Evolutionary conservation across 352 stramenopile genomes (phyloP), one percentile per base, ranked within the genome.

Genomic region (Phytophthora hybrid): DNA sequence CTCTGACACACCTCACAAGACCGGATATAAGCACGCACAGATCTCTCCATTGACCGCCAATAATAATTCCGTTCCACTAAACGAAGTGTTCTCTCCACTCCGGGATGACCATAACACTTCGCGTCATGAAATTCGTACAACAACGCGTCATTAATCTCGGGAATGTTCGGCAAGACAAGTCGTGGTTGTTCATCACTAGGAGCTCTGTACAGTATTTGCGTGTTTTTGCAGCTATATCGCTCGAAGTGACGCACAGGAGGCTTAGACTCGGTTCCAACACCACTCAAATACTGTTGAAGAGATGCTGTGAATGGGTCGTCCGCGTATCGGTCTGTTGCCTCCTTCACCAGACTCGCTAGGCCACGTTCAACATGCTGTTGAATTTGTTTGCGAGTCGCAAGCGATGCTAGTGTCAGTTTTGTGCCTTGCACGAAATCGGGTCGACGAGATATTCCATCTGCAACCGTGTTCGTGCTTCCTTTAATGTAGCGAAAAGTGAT

Each of bases 101-200:
- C 68, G 8, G 68, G 69, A 32, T 71, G 62, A 1, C 62, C 63
- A 11, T 55, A 63, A 39, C 23, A 60, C 44, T 68, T 49, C 49
- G n/a, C 62, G 19, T 76, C 55, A 34, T 76, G 69, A 37, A 61
- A 67, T 47, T 76, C 63, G 11, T 46, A 71, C 14, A 76, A 5
- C 7, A 71, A 7, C 0, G 26, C 49, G 23, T 71, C 57, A 14
- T 56, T 41, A 13, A 72, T 53, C 18, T 71, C 69, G 0, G 14
- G 6, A 34, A 76, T 64, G 5, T 53, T 44, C 19, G 69, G 69
- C 4, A 75, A 16, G 5, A 75, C 61, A 5, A 75, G 11, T 16
- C 68, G 66, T 1, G n/a, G 16, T 31, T 18, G 29, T 10, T 66
- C 23, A 54, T 71, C 61, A 32, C 21, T 59, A 16, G 54, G 60